These are phyloP conservation scores for Mycena amicta DNA, from an alignment of 768 basidiomycete genomes.

Conservation along the genomic window DNA sequence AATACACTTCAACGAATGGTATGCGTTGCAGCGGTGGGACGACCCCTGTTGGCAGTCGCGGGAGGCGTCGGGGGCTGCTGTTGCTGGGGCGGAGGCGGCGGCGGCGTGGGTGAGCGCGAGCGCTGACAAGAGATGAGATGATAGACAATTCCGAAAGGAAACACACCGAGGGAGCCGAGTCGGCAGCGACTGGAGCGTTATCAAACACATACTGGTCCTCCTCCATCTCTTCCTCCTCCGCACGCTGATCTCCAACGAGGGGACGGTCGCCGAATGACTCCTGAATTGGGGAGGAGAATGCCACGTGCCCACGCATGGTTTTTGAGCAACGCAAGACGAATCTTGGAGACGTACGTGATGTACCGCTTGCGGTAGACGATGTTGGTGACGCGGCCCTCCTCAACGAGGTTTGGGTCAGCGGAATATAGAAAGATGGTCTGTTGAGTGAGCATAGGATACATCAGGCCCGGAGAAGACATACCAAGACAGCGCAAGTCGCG, in stretches of 20 bases:
- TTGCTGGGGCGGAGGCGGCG: not conserved
- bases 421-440: not conserved
- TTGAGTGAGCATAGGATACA: too few species aligned
- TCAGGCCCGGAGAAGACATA: not conserved
- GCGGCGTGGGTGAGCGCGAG: not conserved
- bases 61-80: not conserved
- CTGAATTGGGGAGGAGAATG: not conserved
- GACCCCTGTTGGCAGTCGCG: not conserved
- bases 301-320: not conserved
- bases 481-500: not conserved
- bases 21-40: not conserved
- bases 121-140: not conserved
- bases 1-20: not conserved
- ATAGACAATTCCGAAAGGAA: not conserved
- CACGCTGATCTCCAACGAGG: not conserved
- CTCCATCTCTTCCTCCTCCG: not conserved
- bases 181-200: not conserved
- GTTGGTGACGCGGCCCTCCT: not conserved
- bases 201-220: not conserved
- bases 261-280: not conserved
- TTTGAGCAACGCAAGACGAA: not conserved
- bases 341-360: not conserved
- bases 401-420: not conserved
- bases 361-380: constrained; percentile 1
- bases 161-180: not conserved